Evolutionary conservation across 2,329 filamentous ascomycete species (phyloP), one percentile per base, ranked within the genome.

Genomic region (Cyphellophora europaea): DNA sequence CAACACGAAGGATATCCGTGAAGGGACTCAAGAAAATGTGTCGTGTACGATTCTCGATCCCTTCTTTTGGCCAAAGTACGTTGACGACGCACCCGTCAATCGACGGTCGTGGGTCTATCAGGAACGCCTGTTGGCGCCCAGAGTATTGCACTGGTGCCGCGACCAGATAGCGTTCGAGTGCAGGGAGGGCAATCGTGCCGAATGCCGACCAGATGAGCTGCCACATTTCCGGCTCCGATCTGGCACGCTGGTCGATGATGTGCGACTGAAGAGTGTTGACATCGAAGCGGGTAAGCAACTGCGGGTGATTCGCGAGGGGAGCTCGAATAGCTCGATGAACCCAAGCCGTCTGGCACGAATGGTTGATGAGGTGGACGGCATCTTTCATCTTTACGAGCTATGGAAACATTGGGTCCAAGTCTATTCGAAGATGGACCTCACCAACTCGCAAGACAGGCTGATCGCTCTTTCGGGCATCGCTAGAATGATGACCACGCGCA

Each of bases 41-140:
- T 15, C 14, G n/a, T 36, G 37, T 19, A 33, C 23, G 11, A 40
- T 40, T 19, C 27, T 30, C 12, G 38, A 40, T 21, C 11, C 27
- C 12, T 30, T 27, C 3, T 34, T 34, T 29, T 38, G 35, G 38
- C 19, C 30, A 2, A 17, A 33, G 14, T 13, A 42, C 15, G 29
- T 42, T n/a, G 36, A 32, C 19, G 19, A 40, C 18, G 33, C 28
- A 6, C 40, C 43, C 5, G 29, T 50, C 3, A 44, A 46, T 18
- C 35, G 31, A 2, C 35, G 49, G 3, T 45, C 35, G 4, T 52
- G 49, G 49, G 49, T 50, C 2, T 35, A 46, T 16, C 49, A 52
- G 33, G 49, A 52, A 18, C 33, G 49, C 4, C 29, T 49, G 11
- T 35, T 52, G 3, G 36, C 49, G 2, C 42, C 44, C 5, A 25